A percentile compares a stretch with the other conserved stretches of the same genome.
Conservation (phyloP, 2,329 filamentous ascomycete genomes). For the Venturia carpophila region DNA sequence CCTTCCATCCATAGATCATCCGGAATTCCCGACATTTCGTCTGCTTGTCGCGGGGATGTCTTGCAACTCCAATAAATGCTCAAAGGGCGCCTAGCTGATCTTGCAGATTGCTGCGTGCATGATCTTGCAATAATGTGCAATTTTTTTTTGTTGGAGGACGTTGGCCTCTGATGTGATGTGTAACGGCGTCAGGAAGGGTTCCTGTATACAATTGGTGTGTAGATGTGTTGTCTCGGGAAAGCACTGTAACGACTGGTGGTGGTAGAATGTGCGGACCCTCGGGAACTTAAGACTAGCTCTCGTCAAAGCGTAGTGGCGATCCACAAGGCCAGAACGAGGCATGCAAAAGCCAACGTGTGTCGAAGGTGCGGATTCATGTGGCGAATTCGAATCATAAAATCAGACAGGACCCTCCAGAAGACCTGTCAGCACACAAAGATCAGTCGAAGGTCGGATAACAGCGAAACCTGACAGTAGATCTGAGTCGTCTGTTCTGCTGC, state of each 20-base stretch:
- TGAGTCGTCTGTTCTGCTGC: background rate
- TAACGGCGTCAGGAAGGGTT: too few relatives aligned
- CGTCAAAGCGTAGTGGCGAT: conserved; percentile 14
- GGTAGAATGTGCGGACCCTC: background rate
- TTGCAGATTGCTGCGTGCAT: background rate
- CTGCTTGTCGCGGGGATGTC: background rate
- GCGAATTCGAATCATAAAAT: conserved; percentile 10
- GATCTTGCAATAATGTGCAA: background rate
- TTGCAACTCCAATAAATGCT: conserved; percentile 2
- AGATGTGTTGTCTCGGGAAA: background rate
- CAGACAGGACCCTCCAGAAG: conserved; percentile 16
- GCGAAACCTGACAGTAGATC: background rate
- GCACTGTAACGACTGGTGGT: background rate
- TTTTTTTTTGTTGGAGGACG: background rate
- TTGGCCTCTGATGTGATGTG: background rate
- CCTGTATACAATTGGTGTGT: too few relatives aligned
- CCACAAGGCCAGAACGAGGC: conserved; percentile 1
- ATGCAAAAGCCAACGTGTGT: conserved; percentile 12
- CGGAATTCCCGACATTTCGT: background rate
- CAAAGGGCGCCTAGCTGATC: background rate
- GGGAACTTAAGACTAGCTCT: background rate
- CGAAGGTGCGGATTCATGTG: conserved; percentile 9
- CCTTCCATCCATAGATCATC: background rate
- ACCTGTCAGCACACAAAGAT: conserved; percentile 17
- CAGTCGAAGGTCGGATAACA: conserved; percentile 6